Evolutionary conservation across 257 asterid species (phyloP), one percentile per base, ranked within the genome.

Genomic region (Petunia axillaris): DNA sequence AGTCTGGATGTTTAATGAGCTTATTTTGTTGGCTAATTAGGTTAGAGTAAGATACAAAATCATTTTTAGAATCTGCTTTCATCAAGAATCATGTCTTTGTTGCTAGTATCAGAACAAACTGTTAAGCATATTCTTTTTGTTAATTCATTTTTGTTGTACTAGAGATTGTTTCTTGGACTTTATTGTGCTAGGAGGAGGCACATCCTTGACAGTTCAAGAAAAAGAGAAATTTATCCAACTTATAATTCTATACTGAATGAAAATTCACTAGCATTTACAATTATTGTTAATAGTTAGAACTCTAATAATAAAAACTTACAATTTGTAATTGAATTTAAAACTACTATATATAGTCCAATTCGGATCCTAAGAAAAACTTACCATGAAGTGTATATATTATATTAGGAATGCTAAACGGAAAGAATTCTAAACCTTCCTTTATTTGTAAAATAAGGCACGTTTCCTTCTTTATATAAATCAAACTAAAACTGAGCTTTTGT

Each of bases 71-170:
- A 39, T 73, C 62, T 70, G 41, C 13, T 71, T 25, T 53, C 6
- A 35, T 35, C 78, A 73, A 50, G 13, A 73, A 73, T 35, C 46
- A 73, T 11, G 63, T 36, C 25, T 73, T 50, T 73, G 62, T 50
- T 73, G 62, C 62, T 73, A 68, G 77, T 71, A 25, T 25, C 25
- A 25, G 25, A 25, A 25, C 25, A 71, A 58, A 36, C 50, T 50
- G 77, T 71, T 71, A 71, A 35, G 62, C 46, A 11, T 73, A 11
- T 50, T 73, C 78, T 73, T 50, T 71, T 50, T 50, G 78, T 73
- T 60, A 73, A 60, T 73, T 50, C 63, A 73, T 13, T 73, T 73
- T 73, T 73, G 77, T 73, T 73, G 46, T 73, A 73, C 36, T 50
- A 50, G 46, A 50, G 6, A 50, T 11, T 50, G 44, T 73, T 73